phyloP scores from a whole-genome alignment of 257 asterid genomes.

The Agastache rugosa region DNA sequence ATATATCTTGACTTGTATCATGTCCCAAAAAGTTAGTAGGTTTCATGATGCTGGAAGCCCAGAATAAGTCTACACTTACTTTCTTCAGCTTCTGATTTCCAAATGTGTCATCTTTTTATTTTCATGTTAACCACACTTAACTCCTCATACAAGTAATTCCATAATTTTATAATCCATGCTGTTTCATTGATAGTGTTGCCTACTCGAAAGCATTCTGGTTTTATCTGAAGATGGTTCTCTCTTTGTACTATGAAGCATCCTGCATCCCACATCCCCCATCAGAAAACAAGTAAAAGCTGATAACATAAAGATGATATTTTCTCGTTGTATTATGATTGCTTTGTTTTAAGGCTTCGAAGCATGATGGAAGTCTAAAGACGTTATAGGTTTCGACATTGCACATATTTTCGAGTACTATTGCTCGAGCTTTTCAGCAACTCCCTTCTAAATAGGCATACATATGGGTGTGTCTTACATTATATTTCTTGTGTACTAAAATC shows the following conservation, averaged over 20 bases:
- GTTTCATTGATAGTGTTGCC: constrained; percentile 1
- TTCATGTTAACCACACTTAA: constrained; percentile 20
- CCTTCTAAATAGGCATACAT: background rate
- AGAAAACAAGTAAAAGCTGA: background rate
- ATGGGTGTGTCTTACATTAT: background rate
- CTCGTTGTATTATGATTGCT: background rate
- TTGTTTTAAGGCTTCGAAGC: background rate
- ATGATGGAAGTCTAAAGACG: background rate
- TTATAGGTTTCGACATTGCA: constrained; percentile 1
- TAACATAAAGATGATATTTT: no score
- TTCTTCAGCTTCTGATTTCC: background rate
- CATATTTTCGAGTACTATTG: background rate
- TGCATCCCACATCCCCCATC: background rate
- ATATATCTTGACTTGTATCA: no score
- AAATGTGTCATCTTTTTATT: background rate
- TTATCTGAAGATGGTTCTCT: constrained; percentile 17
- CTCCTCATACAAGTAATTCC: background rate
- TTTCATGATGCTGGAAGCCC: background rate
- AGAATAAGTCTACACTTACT: background rate
- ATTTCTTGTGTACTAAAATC: constrained; percentile 22
- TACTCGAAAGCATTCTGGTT: background rate
- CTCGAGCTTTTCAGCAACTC: background rate
- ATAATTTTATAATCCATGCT: constrained; percentile 13
- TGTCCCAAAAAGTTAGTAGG: no score
- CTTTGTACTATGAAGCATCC: constrained; percentile 12